Base-by-base conservation (phyloP, 2,329 filamentous ascomycete genomes). In the Fusarium compactum region DNA sequence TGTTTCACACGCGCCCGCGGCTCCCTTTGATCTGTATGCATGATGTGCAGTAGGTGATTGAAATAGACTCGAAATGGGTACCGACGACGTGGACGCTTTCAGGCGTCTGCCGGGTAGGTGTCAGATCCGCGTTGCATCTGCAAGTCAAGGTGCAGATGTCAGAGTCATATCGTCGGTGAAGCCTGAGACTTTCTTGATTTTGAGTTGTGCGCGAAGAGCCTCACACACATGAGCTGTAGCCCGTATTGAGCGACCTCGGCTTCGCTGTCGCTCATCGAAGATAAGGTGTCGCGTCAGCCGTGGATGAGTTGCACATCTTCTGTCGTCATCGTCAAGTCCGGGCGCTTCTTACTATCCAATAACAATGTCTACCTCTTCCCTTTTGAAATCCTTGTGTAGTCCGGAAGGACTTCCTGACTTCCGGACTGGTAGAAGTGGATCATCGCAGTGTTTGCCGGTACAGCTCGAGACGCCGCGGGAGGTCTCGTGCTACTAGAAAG, bases 11-110 rank as follows among this genome's bases (percentile, higher is more conserved):
- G 64, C 73, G 62, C 64, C 34, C 73, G 71, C 65, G 62, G 64
- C 64, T 69, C 64, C 53, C 58, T 69, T 59, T 63, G 46, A 67
- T 67, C 70, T 75, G 74, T 76, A 76, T 73, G 74, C 74, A 76
- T 76, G 74, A 75, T 75, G 72, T 76, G 74, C 74, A 76, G 74
- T 70, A 67, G 67, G 65, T 54, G 62, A 62, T 73, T 70, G 62
- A 71, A 71, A 67, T 72, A 72, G 65, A 56, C 63, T 74, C 63
- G 52, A 61, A 68, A 65, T 52, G 50, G 63, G 65, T 75, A 72
- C 73, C 73, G 73, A 76, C 73, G 70, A 76, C 73, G 68, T 76
- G 74, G 73, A 71, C 71, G 52, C 71, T 65, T 58, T 61, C 56
- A 73, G 58, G 65, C 69, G 67, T 63, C 64, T 74, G 51, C 70